phyloP scores from a whole-genome alignment of 2,329 filamentous ascomycete genomes.

The Penicillium hesseltinei region DNA sequence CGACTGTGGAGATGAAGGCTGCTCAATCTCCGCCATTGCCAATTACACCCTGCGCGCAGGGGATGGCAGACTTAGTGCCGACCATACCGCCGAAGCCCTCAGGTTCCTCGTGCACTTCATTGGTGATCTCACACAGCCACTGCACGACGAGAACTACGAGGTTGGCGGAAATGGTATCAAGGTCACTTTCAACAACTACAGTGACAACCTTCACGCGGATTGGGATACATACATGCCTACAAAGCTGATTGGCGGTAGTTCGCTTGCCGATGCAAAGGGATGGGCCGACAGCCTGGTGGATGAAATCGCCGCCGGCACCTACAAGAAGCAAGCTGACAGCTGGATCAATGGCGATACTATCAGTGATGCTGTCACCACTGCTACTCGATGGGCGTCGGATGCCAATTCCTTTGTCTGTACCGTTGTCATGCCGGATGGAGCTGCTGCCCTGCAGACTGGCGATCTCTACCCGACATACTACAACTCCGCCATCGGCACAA shows the following conservation, averaged over 20 bases:
- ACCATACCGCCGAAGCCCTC: constrained; percentile 45
- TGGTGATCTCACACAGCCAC: constrained; percentile 71
- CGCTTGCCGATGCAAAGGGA: constrained; percentile 31
- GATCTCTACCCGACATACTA: constrained; percentile 64
- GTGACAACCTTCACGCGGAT: constrained; percentile 67
- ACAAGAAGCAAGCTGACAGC: constrained; percentile 45
- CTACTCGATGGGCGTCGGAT: constrained; percentile 64
- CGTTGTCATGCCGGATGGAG: constrained; percentile 62
- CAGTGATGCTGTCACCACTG: constrained; percentile 54
- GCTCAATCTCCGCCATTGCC: constrained; percentile 53
- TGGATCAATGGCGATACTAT: constrained; percentile 62
- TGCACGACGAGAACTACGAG: constrained; percentile 61
- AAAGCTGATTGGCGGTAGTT: constrained; percentile 58
- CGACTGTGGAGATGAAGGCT: constrained; percentile 52
- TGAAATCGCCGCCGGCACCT: constrained; percentile 39
- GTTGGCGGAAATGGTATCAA: constrained; percentile 67
- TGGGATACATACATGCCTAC: constrained; percentile 72
- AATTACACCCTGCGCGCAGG: constrained; percentile 44
- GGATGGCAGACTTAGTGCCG: constrained; percentile 29
- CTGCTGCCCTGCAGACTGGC: constrained; percentile 55
- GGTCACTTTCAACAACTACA: constrained; percentile 58
- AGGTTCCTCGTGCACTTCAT: constrained; percentile 54
- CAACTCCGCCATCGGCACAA: constrained; percentile 46
- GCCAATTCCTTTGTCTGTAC: constrained; percentile 65
- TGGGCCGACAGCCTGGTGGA: constrained; percentile 24